phyloP scores from a whole-genome alignment of 805 yeast genomes.

The Cyberlindnera mississippiensis region DNA sequence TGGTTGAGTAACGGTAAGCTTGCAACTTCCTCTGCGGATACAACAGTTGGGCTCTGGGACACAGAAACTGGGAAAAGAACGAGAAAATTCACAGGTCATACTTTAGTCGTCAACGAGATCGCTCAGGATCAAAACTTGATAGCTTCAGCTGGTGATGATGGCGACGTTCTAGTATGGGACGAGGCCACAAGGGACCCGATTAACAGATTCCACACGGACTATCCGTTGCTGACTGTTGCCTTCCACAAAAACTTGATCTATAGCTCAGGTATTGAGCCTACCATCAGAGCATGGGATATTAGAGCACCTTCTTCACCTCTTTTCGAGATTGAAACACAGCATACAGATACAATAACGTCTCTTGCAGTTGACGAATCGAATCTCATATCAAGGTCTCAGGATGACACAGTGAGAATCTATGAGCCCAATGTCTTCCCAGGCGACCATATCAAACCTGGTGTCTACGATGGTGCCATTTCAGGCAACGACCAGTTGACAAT shows the following conservation, averaged over 20 bases:
- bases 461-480: conserved; percentile 56
- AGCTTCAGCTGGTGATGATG: conserved; percentile 66
- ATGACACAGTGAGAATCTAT: conserved; percentile 53
- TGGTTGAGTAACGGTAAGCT: conserved; percentile 50
- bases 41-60: conserved; percentile 61
- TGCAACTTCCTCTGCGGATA: conserved; percentile 57
- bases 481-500: conserved; percentile 49
- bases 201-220: conserved; percentile 40
- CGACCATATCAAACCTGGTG: conserved; percentile 40
- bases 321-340: conserved; percentile 43
- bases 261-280: conserved; percentile 67
- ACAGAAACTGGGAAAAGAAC: conserved; percentile 48
- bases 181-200: conserved; percentile 45
- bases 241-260: conserved; percentile 42
- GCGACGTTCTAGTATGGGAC: conserved; percentile 61
- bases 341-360: conserved; percentile 54
- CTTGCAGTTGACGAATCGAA: conserved; percentile 45
- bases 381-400: conserved; percentile 49
- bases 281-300: conserved; percentile 55
- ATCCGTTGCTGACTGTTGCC: conserved; percentile 56
- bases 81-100: conserved; percentile 52
- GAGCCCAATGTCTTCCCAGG: conserved; percentile 40
- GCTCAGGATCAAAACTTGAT: conserved; percentile 32
- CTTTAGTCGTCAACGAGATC: conserved; percentile 53
- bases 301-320: conserved; percentile 38